Base-by-base conservation (phyloP, 192 early-diverging fungal genomes). In the Haplosporangium gracile region DNA sequence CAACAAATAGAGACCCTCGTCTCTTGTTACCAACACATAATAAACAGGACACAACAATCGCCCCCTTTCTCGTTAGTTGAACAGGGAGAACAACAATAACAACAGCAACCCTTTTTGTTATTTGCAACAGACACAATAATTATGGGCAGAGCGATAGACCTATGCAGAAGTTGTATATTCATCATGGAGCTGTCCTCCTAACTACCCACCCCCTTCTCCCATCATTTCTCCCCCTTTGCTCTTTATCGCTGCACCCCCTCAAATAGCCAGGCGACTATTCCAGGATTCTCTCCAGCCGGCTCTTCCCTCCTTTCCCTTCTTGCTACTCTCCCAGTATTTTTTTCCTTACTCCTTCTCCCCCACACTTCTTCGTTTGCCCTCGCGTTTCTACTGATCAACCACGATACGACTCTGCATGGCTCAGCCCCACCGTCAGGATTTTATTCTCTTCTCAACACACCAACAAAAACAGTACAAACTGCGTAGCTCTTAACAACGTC, bases 401-500 rank as follows among this genome's bases (percentile, higher is more conserved):
- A 42, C 69, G 8, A 38, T 40, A 40, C 40, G 18, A 42, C 69
- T 70, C 69, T 70, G 34, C 69, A 70, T 70, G 6, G 8, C 42
- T 38, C 34, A 70, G 24, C 42, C 71, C 39, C 26, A 22, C 26
- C n/a, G 11, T 15, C 60, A 65, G 13, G 60, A 63, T 63, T 49
- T 15, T 75, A 71, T 70, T 76, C 72, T 43, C 29, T 29, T 65
- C 13, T 68, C 53, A 75, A 68, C 60, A 70, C 53, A 79, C 70
- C 72, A 70, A 77, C 69, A 79, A 85, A 85, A 78, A 72, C 49
- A 83, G 65, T 72, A 57, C 77, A 83, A 83, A 83, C 70, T 70
- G 82, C 65, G 77, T 77, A 38, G 22, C 75, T 40, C 53, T 42
- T 9, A 70, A 4, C 40, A 7, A 51, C 20, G 40, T 60, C 16